Conservation (phyloP, 768 basidiomycete genomes). For the Crassisporium funariophilum region DNA sequence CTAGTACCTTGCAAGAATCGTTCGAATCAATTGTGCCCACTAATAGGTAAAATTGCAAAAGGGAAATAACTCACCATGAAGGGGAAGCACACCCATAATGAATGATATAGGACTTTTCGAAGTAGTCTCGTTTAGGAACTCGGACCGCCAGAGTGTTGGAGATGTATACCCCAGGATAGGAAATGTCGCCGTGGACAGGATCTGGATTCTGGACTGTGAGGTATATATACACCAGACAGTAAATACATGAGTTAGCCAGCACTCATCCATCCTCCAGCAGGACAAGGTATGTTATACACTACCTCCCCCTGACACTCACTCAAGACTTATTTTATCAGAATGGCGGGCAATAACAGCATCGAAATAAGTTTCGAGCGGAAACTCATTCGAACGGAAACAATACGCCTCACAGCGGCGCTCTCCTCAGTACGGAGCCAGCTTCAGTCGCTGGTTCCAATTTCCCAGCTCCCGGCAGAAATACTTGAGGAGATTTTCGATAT, state of each 20-base stretch:
- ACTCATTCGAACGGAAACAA: slow-evolving; percentile 28
- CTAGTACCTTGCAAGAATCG: not conserved
- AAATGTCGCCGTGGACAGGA: not conserved
- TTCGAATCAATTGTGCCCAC: not conserved
- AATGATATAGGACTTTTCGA: too few relatives aligned
- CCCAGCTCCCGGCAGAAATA: slow-evolving; percentile 40
- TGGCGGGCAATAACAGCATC: not conserved
- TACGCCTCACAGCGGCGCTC: slow-evolving; percentile 27
- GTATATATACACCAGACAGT: not conserved
- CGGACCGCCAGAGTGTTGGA: too few relatives aligned
- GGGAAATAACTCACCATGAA: not conserved
- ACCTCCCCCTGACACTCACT: slow-evolving; percentile 5
- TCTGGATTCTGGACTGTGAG: not conserved
- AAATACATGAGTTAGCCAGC: too few relatives aligned
- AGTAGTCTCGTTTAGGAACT: too few relatives aligned
- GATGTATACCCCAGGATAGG: not conserved
- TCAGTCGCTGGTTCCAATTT: slow-evolving; percentile 31
- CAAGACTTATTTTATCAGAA: not conserved
- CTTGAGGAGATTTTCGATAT: slow-evolving; percentile 41
- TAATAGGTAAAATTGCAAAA: too few relatives aligned
- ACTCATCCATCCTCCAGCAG: not conserved
- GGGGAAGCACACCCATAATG: too few relatives aligned
- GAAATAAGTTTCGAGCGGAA: slow-evolving; percentile 6
- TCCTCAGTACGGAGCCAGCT: slow-evolving; percentile 26
- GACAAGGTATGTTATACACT: slow-evolving; percentile 10